Evolutionary conservation across 1,139 yeast genomes (phyloP).

Genomic region (Eremothecium sinecaudum): DNA sequence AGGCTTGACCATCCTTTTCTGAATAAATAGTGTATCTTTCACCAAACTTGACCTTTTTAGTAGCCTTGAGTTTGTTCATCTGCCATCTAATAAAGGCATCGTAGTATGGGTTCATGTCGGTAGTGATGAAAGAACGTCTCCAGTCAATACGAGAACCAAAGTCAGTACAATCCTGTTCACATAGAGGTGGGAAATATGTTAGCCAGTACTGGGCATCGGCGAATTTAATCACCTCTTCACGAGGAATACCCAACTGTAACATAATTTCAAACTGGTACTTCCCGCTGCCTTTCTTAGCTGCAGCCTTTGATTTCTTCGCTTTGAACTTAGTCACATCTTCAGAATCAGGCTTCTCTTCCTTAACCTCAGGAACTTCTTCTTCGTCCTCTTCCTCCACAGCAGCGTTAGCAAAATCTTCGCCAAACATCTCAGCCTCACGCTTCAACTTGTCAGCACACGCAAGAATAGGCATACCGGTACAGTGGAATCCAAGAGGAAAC

Average conservation of each 20-base stretch:
- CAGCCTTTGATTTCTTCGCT: conserved; percentile 88
- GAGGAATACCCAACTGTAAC: conserved; percentile 83
- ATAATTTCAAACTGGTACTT: conserved; percentile 93
- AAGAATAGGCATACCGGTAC: conserved; percentile 98
- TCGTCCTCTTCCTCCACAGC: conserved; percentile 52
- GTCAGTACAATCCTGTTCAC: conserved; percentile 66
- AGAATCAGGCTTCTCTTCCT: conserved; percentile 33
- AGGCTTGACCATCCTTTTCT: conserved; percentile 96
- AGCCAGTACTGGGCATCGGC: conserved; percentile 91
- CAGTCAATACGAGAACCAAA: conserved; percentile 96
- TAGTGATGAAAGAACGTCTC: conserved; percentile 94
- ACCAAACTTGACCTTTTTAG: conserved; percentile 92
- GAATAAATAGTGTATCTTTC: conserved; percentile 96
- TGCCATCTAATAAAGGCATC: conserved; percentile 97
- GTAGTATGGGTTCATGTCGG: conserved; percentile 90
- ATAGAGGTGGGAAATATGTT: conserved; percentile 81
- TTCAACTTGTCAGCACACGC: conserved; percentile 93
- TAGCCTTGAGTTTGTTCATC: conserved; percentile 75
- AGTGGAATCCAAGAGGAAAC: conserved; percentile 96
- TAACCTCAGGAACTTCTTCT: conserved; percentile 37
- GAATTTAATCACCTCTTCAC: conserved; percentile 73
- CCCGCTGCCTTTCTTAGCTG: conserved; percentile 85
- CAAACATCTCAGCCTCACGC: conserved; percentile 88
- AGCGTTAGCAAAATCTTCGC: conserved; percentile 66
- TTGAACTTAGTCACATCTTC: conserved; percentile 84